Base-by-base conservation (phyloP, 2,329 filamentous ascomycete genomes). In the Arthrobotrys iridis region DNA sequence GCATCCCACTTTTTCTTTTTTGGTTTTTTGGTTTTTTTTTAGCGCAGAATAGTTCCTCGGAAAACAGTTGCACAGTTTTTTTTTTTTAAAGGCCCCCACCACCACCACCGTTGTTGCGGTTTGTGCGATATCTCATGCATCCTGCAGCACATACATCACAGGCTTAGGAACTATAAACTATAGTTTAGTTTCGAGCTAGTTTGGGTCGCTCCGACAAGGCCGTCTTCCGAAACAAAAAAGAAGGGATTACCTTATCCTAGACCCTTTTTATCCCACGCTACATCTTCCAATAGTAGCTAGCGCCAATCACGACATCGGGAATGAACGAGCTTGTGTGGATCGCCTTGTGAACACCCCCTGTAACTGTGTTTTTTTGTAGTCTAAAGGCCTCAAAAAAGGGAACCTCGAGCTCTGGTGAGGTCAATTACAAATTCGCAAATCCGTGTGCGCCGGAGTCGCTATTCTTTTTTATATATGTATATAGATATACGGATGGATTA, bases 271-370 rank as follows among this genome's bases (percentile, higher is more conserved):
- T 35, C 46, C 46, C 46, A 52, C 46, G 46, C 26, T 52, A 35
- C n/a, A 52, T 52, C n/a, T 52, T 18, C 46, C 26, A 3, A 24
- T 2, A 2, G 5, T 7, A 41, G 63, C n/a, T 57, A 63, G 66
- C 66, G 46, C 37, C 58, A 58, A 71, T 71, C 46, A 71, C 46
- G 46, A 41, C 58, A 71, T 71, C 50, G 22, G 24, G 15, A 37
- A 46, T 63, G 24, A 40, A 8, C 15, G n/a, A 6, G 20, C 0
- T 62, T 24, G 1, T 48, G 20, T 46, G 28, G 43, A 26, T 28
- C 30, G 43, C 59, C 43, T 37, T 40, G 24, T 43, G 24, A 41
- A 2, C 2, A 30, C 40, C 26, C 26, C 43, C 33, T 37, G n/a
- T 37, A 37, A 37, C 33, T 37, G 33, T 26, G 55, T 5, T n/a